These are phyloP conservation scores for Phaeosphaeriaceae sp. DNA, from an alignment of 2,329 filamentous ascomycete species.

Conservation along the genomic window DNA sequence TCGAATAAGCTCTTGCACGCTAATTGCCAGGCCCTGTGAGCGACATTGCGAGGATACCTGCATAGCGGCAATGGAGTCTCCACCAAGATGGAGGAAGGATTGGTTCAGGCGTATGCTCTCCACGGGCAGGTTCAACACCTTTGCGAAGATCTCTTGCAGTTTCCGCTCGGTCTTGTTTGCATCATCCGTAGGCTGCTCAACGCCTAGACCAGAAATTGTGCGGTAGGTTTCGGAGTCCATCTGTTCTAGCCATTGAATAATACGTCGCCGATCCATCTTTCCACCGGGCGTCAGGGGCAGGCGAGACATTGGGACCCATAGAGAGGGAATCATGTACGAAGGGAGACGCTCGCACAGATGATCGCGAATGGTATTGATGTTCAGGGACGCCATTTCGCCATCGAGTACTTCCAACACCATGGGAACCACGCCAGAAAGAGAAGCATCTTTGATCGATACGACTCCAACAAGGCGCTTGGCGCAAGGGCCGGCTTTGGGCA, in stretches of 20 bases:
- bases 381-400: constrained; percentile 29
- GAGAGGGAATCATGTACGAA: constrained; percentile 43
- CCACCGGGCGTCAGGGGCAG: constrained; percentile 42
- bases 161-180: constrained; percentile 31
- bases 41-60: constrained; percentile 43
- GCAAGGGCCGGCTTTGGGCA: constrained; percentile 37
- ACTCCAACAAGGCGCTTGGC: constrained; percentile 42
- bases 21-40: constrained; percentile 36
- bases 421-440: constrained; percentile 4
- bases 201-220: constrained; percentile 30
- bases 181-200: constrained; percentile 18
- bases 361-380: constrained; percentile 34
- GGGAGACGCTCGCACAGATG: constrained; percentile 37
- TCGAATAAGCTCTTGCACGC: constrained; percentile 43
- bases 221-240: constrained; percentile 40
- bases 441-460: constrained; percentile 30
- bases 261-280: constrained; percentile 41
- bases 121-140: constrained; percentile 33
- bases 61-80: constrained; percentile 47
- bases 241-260: constrained; percentile 38
- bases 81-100: constrained; percentile 44
- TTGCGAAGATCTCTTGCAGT: constrained; percentile 40
- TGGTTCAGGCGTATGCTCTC: constrained; percentile 41
- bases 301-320: constrained; percentile 36
- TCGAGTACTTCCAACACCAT: constrained; percentile 25